Evolutionary conservation across 768 basidiomycete genomes (phyloP), one percentile per base, ranked within the genome.

Genomic region (Lentinula sp.): DNA sequence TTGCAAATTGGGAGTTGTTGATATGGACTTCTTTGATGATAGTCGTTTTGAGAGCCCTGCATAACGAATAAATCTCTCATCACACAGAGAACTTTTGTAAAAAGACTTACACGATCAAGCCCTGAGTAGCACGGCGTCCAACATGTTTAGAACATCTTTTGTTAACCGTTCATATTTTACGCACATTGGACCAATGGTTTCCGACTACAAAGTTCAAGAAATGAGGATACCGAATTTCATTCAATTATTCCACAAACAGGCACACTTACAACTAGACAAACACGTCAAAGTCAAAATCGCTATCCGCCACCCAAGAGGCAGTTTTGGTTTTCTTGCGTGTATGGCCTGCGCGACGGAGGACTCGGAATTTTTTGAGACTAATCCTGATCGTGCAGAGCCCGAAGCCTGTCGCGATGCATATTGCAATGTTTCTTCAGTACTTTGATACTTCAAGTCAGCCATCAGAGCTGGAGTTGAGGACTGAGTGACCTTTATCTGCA

Each of bases 1-100:
- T 77, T 9, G 77, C 75, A 61, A 78, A 78, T 60, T 77, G 69
- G 3, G 77, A 76, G 64, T 78, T 77, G 66, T 78, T 78, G 67
- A 78, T 76, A 34, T 76, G 63, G 1, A 73, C 70, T 63, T 76
- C 71, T 40, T 73, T 74, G 59, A 76, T 74, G 66, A 78, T 77
- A 7, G 76, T 78, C 7, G 76, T 77, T 65, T 76, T 78, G 59
- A 75, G 63, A 2, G 77, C 66, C 23, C 75, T 76, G 55, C 1
- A 61, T 28, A 21, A 55, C 13, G 15, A 16, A 58, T 9, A 59
- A 40, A 50, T 53, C 18, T 42, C 50, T 46, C 42, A 61, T 37
- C 37, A 3, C 37, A 13, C 48, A 28, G 50, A n/a, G 28, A 10
- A 46, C 34, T 40, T 13, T 35, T 42, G 9, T 58, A 6, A 39